A percentile compares a stretch with the other conserved stretches of the same genome.
Conservation (phyloP, 2,329 filamentous ascomycete species). For the Aspergillus jensenii region DNA sequence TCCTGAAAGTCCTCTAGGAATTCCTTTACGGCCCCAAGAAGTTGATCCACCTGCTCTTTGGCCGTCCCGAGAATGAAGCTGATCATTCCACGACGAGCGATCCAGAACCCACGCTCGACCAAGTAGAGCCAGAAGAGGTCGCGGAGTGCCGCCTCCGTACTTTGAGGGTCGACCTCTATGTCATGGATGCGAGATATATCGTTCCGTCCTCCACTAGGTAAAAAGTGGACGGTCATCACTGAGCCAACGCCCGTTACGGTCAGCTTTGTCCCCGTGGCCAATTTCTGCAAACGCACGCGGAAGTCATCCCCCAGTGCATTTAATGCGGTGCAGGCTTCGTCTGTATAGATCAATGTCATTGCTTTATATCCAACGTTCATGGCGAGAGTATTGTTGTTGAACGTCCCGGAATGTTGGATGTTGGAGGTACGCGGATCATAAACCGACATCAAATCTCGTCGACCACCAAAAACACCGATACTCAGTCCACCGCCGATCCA, state of each 20-base stretch:
- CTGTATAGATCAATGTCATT: constrained; percentile 2
- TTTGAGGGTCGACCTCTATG: background rate
- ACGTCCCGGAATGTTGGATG: constrained; percentile 62
- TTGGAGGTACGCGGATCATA: constrained; percentile 6
- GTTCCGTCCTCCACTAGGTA: background rate
- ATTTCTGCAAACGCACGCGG: background rate
- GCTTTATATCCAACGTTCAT: constrained; percentile 42
- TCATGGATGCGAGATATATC: background rate
- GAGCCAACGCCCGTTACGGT: background rate
- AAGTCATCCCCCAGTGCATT: constrained; percentile 1
- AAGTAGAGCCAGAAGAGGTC: constrained; percentile 6
- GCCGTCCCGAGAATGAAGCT: constrained; percentile 4
- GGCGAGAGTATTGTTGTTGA: constrained; percentile 66
- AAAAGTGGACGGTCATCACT: constrained; percentile 8
- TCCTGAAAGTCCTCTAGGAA: background rate
- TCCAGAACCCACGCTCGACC: constrained; percentile 9
- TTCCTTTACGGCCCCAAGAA: background rate
- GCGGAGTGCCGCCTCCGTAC: background rate
- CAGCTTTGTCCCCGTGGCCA: constrained; percentile 2
- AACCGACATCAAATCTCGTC: constrained; percentile 55
- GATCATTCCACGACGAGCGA: constrained; percentile 6
- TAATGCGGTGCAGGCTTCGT: background rate
- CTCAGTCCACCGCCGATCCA: constrained; percentile 66
- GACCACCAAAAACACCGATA: constrained; percentile 67
- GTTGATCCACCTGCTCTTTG: background rate